phyloP scores from a whole-genome alignment of 1,139 yeast species.

The Yamadazyma siamensis region DNA sequence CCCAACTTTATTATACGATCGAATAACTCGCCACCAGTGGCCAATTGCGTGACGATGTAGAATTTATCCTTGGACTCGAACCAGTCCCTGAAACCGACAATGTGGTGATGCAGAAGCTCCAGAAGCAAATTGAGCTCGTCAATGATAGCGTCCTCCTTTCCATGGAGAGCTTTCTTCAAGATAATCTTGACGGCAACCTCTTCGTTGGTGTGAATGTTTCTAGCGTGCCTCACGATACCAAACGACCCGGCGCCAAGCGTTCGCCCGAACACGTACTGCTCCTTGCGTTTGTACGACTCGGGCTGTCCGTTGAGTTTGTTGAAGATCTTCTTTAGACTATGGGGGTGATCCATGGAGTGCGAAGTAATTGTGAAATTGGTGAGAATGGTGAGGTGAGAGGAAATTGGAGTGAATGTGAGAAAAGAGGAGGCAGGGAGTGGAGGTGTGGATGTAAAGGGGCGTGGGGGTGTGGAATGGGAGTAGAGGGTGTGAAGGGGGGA shows the following conservation, averaged over 20 bases:
- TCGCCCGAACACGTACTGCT: slow-evolving; percentile 66
- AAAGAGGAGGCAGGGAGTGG: no score
- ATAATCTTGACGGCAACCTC: slow-evolving; percentile 87
- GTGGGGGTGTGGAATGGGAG: no score
- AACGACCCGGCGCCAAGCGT: slow-evolving; percentile 90
- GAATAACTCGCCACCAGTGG: slow-evolving; percentile 89
- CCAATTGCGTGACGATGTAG: slow-evolving; percentile 72
- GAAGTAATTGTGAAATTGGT: no score
- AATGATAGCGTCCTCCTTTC: slow-evolving; percentile 65
- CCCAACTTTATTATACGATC: slow-evolving; percentile 78
- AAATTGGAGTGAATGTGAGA: no score
- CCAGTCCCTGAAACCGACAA: slow-evolving; percentile 83
- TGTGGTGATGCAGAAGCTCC: slow-evolving; percentile 70
- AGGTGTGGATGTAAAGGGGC: no score
- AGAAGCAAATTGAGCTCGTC: slow-evolving; percentile 73
- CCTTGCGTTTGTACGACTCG: slow-evolving; percentile 59
- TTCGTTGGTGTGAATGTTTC: slow-evolving; percentile 53
- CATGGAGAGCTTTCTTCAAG: slow-evolving; percentile 74
- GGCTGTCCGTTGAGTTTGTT: slow-evolving; percentile 74
- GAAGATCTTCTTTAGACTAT: slow-evolving; percentile 37
- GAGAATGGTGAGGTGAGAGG: no score
- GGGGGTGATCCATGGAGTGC: no score
- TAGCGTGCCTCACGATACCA: slow-evolving; percentile 83
- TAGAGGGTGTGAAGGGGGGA: no score
- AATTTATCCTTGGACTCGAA: slow-evolving; percentile 80